Base-by-base conservation (phyloP, 768 basidiomycete genomes). In the Favolaschia claudopus region DNA sequence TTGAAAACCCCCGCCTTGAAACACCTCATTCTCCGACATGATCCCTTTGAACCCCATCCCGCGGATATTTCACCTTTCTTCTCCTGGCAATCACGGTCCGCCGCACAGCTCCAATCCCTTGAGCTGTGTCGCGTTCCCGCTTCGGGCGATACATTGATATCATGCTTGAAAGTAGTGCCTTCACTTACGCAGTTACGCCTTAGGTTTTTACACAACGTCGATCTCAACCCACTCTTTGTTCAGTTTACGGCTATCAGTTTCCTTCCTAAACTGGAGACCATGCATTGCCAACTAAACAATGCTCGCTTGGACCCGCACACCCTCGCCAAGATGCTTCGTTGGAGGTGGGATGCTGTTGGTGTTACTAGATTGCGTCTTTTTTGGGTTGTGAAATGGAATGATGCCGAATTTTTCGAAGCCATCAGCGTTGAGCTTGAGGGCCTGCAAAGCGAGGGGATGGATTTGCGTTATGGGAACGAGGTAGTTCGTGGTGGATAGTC, bases 241-340 rank as follows among this genome's bases (percentile, higher is more conserved):
- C 22, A 44, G 20, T 15, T 58, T 1, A 31, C 33, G 5, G 48
- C 28, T 8, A 3, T 31, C 31, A 24, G 34, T 13, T 36, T 57
- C 19, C 47, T 57, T 14, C 46, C 55, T 5, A 57, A n/a, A 13
- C 17, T 58, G 19, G 56, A 58, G n/a, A n/a, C n/a, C n/a, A n/a
- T n/a, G n/a, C n/a, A n/a, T n/a, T n/a, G n/a, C n/a, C n/a, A n/a
- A n/a, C n/a, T n/a, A n/a, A n/a, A n/a, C n/a, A n/a, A n/a, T n/a
- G n/a, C n/a, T n/a, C n/a, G n/a, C n/a, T n/a, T n/a, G n/a, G n/a
- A n/a, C n/a, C n/a, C n/a, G n/a, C n/a, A n/a, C n/a, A n/a, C n/a
- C n/a, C n/a, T n/a, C n/a, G n/a, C n/a, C n/a, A n/a, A n/a, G n/a
- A n/a, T n/a, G n/a, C n/a, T n/a, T n/a, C n/a, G n/a, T n/a, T n/a